A percentile compares a stretch with the other conserved stretches of the same genome.
These are phyloP conservation scores for Limnanthes douglasii DNA, from an alignment of 345 rosid species.

Conservation along the genomic window DNA sequence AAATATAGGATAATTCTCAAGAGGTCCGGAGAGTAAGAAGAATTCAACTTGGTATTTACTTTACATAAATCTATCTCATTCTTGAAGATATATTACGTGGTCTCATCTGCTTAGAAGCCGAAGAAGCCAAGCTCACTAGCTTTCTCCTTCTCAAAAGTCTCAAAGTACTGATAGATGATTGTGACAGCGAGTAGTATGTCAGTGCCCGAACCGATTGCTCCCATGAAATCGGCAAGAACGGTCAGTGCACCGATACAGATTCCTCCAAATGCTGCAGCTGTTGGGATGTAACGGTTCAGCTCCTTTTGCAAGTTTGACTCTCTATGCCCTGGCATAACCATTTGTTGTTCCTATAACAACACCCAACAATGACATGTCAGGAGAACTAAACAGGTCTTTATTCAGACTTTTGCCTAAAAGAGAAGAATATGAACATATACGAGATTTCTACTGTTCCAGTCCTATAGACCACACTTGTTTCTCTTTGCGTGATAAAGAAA, in stretches of 20 bases:
- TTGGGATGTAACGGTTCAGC: constrained; percentile 75
- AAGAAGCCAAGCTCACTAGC: constrained; percentile 87
- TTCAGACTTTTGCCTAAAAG: no score
- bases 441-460: no score
- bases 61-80: no score
- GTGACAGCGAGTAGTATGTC: constrained; percentile 81
- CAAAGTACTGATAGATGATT: constrained; percentile 74
- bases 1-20: no score
- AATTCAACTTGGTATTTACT: no score
- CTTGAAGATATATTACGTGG: no score
- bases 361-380: no score
- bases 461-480: no score
- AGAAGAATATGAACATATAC: no score
- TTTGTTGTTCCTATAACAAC: constrained; percentile 63
- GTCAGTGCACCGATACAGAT: constrained; percentile 77
- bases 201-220: constrained; percentile 79
- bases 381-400: no score
- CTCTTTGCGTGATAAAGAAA: no score
- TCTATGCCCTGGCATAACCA: constrained; percentile 93
- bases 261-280: constrained; percentile 90
- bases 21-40: no score
- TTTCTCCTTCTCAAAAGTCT: constrained; percentile 83
- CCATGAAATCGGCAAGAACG: constrained; percentile 82
- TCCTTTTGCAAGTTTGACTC: constrained; percentile 83
- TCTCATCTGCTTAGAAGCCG: constrained; percentile 60